These are phyloP conservation scores for Omphalotus olearius DNA, from an alignment of 1,284 basidiomycete genomes.

Conservation along the genomic window DNA sequence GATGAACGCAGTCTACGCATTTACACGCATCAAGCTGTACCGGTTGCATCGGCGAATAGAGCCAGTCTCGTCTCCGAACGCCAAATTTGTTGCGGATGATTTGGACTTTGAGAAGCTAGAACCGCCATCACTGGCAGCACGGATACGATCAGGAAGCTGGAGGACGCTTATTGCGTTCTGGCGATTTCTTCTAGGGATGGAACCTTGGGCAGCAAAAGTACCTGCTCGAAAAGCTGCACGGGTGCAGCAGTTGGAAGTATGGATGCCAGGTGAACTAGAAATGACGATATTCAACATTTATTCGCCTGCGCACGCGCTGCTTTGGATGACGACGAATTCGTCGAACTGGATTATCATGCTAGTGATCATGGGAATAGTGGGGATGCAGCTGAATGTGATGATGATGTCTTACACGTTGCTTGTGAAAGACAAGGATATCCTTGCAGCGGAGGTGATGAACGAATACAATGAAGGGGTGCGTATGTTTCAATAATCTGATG, in stretches of 20 bases:
- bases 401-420: slow-evolving; percentile 56
- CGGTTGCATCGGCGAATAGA: slow-evolving; percentile 57
- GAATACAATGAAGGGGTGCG: slow-evolving; percentile 80
- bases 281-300: slow-evolving; percentile 67
- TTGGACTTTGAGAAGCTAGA: slow-evolving; percentile 41
- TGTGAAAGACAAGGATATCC: slow-evolving; percentile 71
- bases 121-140: slow-evolving; percentile 31
- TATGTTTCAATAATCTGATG: slow-evolving; percentile 7
- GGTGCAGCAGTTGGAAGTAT: slow-evolving; percentile 73
- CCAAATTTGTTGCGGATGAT: slow-evolving; percentile 52
- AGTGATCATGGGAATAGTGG: slow-evolving; percentile 58
- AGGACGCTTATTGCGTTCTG: slow-evolving; percentile 47
- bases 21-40: slow-evolving; percentile 63
- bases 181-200: slow-evolving; percentile 66
- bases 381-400: slow-evolving; percentile 54
- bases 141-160: slow-evolving; percentile 39
- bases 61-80: slow-evolving; percentile 64
- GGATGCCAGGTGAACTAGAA: slow-evolving; percentile 74
- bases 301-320: slow-evolving; percentile 67
- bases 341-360: slow-evolving; percentile 73
- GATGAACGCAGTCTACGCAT: slow-evolving; percentile 59
- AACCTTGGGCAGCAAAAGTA: slow-evolving; percentile 37
- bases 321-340: slow-evolving; percentile 68
- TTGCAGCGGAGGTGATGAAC: slow-evolving; percentile 78
- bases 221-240: slow-evolving; percentile 36